Conservation (phyloP, 1,284 basidiomycete species). For the Leucoagaricus sp. region DNA sequence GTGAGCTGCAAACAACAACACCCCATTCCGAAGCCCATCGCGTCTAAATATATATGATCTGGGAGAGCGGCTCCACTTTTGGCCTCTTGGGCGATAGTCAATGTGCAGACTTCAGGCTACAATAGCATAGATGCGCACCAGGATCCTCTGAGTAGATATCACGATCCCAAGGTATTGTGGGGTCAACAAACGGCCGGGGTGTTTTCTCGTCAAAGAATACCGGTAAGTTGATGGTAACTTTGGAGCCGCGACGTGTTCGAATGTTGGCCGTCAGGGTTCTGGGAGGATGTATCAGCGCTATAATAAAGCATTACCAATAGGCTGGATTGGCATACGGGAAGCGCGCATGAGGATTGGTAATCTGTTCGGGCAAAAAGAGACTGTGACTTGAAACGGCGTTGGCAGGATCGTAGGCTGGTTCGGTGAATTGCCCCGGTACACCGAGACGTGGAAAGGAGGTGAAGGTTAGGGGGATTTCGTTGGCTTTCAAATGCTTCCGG, state of each 20-base stretch:
- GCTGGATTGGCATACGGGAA: constrained; percentile 77
- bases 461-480: constrained; percentile 92
- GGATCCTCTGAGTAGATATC: constrained; percentile 78
- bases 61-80: constrained; percentile 83
- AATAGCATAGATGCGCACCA: constrained; percentile 44
- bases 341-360: constrained; percentile 96
- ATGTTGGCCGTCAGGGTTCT: constrained; percentile 98
- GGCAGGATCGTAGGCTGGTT: constrained; percentile 80
- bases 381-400: constrained; percentile 85
- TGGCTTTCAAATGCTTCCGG: constrained; percentile 77
- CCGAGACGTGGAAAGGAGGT: constrained; percentile 97
- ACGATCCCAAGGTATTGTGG: constrained; percentile 86
- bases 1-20: constrained; percentile 98
- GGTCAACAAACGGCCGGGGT: constrained; percentile 87
- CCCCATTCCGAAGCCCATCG: constrained; percentile 99
- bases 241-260: constrained; percentile 84
- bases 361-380: constrained; percentile 92
- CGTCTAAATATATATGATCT: constrained; percentile 98
- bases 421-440: constrained; percentile 87
- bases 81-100: constrained; percentile 65
- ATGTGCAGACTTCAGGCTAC: background rate
- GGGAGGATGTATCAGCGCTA: constrained; percentile 16
- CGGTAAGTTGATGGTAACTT: constrained; percentile 96
- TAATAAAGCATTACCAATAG: constrained; percentile 5
- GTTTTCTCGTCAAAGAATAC: constrained; percentile 90